Percentiles rank a stretch among this genome's conserved stretches.
Evolutionary conservation across 441 rosid genomes (phyloP).

Genomic region (Iberis amara): DNA sequence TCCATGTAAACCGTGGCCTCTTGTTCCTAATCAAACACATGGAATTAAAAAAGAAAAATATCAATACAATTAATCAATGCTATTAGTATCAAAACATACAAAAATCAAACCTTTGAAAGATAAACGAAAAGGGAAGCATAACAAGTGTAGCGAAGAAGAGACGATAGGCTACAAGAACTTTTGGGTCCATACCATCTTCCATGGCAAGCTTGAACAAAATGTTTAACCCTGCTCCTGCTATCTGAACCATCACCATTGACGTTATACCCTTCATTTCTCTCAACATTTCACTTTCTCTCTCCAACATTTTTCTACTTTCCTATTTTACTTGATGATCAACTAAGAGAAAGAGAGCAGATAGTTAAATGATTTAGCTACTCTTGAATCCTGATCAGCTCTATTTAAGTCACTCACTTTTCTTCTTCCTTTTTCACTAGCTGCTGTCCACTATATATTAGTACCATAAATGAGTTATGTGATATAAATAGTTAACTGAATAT

Average conservation of each 20-base stretch:
- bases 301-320: too few relatives aligned
- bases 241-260: slow-evolving; percentile 41
- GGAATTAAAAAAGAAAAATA: neutral
- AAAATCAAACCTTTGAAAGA: slow-evolving; percentile 37
- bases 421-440: too few relatives aligned
- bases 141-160: slow-evolving; percentile 36
- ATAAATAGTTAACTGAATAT: slow-evolving; percentile 3
- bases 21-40: slow-evolving; percentile 24
- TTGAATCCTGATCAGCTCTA: too few relatives aligned
- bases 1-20: slow-evolving; percentile 35
- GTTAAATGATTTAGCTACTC: too few relatives aligned
- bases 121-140: slow-evolving; percentile 38
- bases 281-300: slow-evolving; percentile 21
- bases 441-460: too few relatives aligned
- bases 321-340: too few relatives aligned
- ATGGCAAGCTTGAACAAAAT: slow-evolving; percentile 37
- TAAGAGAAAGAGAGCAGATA: too few relatives aligned
- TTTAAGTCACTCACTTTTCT: too few relatives aligned
- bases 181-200: slow-evolving; percentile 38
- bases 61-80: neutral
- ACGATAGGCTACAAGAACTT: slow-evolving; percentile 40
- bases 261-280: slow-evolving; percentile 29
- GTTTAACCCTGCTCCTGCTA: slow-evolving; percentile 31
- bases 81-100: neutral
- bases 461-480: slow-evolving; percentile 11